Base-by-base conservation (phyloP, 768 basidiomycete genomes). In the Podaxis sp. region DNA sequence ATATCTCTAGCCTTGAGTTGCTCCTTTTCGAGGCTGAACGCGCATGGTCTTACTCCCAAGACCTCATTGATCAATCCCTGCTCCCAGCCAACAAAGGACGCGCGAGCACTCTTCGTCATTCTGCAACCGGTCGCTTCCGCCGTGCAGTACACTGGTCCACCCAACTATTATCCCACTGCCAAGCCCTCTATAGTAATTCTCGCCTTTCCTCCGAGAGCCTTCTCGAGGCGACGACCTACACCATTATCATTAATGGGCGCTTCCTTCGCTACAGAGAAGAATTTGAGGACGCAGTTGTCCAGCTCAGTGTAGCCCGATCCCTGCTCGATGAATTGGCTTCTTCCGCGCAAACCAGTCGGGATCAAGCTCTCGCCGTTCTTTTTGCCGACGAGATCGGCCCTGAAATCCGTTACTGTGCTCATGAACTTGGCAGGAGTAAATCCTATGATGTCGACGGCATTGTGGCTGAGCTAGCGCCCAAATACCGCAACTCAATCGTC, bases 21-120 rank as follows among this genome's bases (percentile, higher is more conserved):
- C 75, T 95, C 50, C 80, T 98, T 7, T 88, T 95, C 67, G 93
- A 97, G 70, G 85, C 93, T 7, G 96, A 98, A 71, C 86, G 96
- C 47, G 91, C 93, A 32, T 94, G 94, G 87, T 87, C 91, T 1
- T 86, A 94, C 72, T 87, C 94, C 4, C 92, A 95, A 71, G 91
- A 92, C 56, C 84, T 95, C 47, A 71, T 77, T 21, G 69, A 79
- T 2, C 75, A 81, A 50, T 76, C 87, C 18, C 69, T 79, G n/a
- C 72, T 79, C 55, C 80, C 83, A 55, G 75, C 77, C 18, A 84
- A 84, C 67, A 71, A 79, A 50, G 75, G 76, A 21, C 78, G 79
- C 13, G 78, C 86, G 14, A 76, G 80, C 28, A 74, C 86, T 14
- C 77, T 90, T 61, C 83, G 89, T 47, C 87, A 89, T 66, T 87